A percentile compares a stretch with the other conserved stretches of the same genome.
phyloP scores from a whole-genome alignment of 352 stramenopile species.

The Phytophthora nicotianae region DNA sequence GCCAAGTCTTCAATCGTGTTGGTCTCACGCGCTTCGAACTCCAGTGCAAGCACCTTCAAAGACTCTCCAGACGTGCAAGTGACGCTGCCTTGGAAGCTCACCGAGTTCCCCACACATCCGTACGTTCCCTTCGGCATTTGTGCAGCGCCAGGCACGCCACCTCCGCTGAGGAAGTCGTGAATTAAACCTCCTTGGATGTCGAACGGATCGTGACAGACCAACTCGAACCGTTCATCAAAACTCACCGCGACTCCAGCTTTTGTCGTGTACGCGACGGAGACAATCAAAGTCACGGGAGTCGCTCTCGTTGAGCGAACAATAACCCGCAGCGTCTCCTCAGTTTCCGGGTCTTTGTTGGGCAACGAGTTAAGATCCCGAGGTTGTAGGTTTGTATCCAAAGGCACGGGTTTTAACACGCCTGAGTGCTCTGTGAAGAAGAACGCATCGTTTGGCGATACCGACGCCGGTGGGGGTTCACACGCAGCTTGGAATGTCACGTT shows the following conservation, averaged over 20 bases:
- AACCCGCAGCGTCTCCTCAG: conserved; percentile 49
- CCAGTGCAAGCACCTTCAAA: conserved; percentile 56
- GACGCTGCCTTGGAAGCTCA: conserved; percentile 63
- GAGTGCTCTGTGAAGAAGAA: conserved; percentile 66
- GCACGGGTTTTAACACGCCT: conserved; percentile 47
- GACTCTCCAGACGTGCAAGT: conserved; percentile 58
- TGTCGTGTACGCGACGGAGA: conserved; percentile 70
- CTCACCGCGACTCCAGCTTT: conserved; percentile 68
- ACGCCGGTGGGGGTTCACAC: conserved; percentile 60
- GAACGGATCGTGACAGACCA: conserved; percentile 71
- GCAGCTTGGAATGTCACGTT: conserved; percentile 56
- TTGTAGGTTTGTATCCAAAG: conserved; percentile 54
- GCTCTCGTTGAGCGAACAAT: conserved; percentile 65
- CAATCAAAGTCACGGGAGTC: conserved; percentile 41
- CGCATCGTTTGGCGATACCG: conserved; percentile 41
- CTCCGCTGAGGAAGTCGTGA: conserved; percentile 67
- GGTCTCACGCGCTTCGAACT: conserved; percentile 51
- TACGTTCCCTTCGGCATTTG: conserved; percentile 51
- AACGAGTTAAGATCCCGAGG: conserved; percentile 52
- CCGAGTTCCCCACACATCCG: conserved; percentile 66
- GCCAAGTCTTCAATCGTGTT: conserved; percentile 41
- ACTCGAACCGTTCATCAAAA: conserved; percentile 69
- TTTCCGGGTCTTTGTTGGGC: conserved; percentile 46
- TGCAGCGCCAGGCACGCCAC: conserved; percentile 28
- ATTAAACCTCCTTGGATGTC: conserved; percentile 55